Evolutionary conservation across 2,329 filamentous ascomycete genomes (phyloP), one percentile per base, ranked within the genome.

Genomic region (Alternaria tenuissima): DNA sequence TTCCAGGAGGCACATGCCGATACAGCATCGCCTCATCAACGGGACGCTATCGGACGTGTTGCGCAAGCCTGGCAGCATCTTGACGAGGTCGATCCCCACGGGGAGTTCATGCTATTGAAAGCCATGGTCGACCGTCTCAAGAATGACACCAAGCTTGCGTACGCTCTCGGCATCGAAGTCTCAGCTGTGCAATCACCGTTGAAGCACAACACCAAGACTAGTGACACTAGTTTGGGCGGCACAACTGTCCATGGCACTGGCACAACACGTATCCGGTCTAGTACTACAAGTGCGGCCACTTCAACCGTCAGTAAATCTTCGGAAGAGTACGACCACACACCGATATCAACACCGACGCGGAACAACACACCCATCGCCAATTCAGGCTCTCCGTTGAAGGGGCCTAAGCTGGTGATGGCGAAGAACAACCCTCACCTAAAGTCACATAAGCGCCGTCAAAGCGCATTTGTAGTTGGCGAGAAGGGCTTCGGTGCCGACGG

Each of bases 1-100:
- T 89, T 97, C 63, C 89, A 93, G 68, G 93, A 98, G 78, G 84
- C 94, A 2, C 89, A 96, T 72, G 91, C 93, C n/a, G 91, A 94
- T 56, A 97, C 87, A 0, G 85, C 82, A 7, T 85, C 85, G 38
- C 82, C 86, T 54, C 81, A 83, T n/a, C 96, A 95, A 77, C 87
- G 94, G 36, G 93, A 97, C 69, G 93, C 93, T 0, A 85, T 98
- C 30, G 91, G 91, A 3, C 88, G 89, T 64, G 84, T 97, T 12
- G 92, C 92, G 0, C 92, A 96, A 76, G 94, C 94, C 0, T 96
- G 95, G 83, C 90, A 89, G 5, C 86, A 89, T 12, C 85, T 99
- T 32, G 92, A 98, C 76, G 88, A 91, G 44, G 85, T 94, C 30
- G 94, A 99, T 72, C 94, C 94, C 0, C 94, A 97, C 76, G 94